Conservation (phyloP, 257 asterid species). For the Schizonepeta tenuifolia region DNA sequence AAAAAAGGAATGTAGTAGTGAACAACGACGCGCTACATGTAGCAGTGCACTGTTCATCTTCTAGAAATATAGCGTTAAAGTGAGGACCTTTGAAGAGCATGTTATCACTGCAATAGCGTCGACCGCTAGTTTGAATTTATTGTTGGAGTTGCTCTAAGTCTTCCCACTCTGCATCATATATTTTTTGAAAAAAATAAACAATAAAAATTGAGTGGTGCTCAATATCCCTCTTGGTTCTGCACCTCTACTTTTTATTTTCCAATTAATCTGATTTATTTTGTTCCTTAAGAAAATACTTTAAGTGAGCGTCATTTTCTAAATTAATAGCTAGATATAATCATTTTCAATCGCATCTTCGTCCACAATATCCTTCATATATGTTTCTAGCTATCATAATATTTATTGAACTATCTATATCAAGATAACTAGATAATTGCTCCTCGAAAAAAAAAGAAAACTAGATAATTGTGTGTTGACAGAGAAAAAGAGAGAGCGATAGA, state of each 20-base stretch:
- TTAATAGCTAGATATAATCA: slow-evolving; percentile 16
- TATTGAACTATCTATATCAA: neutral
- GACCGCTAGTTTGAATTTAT: too few species aligned
- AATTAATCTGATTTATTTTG: neutral
- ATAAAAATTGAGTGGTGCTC: neutral
- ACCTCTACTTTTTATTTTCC: neutral
- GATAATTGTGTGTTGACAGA: neutral
- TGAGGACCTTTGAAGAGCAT: too few species aligned
- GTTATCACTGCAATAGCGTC: too few species aligned
- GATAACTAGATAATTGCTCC: too few species aligned
- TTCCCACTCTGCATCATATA: neutral
- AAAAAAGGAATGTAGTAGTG: too few species aligned
- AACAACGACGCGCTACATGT: too few species aligned
- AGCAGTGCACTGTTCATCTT: too few species aligned
- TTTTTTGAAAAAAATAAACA: neutral
- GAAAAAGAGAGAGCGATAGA: neutral
- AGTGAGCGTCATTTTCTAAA: slow-evolving; percentile 22
- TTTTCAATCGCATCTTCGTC: slow-evolving; percentile 2
- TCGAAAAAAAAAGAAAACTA: too few species aligned
- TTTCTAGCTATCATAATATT: too few species aligned
- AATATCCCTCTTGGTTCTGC: neutral
- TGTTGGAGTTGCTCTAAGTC: too few species aligned
- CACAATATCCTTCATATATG: neutral
- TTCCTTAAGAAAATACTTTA: neutral
- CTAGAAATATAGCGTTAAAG: too few species aligned